These are phyloP conservation scores for Hypericum androsaemum DNA, from an alignment of 345 rosid species.

Conservation along the genomic window DNA sequence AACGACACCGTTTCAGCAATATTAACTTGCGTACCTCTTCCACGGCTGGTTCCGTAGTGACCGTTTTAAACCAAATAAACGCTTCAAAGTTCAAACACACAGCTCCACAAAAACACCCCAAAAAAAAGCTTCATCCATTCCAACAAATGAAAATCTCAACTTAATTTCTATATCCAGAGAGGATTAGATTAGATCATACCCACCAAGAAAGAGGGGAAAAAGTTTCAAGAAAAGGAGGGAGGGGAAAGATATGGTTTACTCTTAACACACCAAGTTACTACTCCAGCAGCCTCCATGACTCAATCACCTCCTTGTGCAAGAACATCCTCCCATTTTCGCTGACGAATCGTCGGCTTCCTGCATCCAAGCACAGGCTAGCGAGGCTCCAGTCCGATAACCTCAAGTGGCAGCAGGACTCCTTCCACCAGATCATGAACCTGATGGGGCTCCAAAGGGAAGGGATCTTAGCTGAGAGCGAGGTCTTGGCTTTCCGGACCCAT, in stretches of 20 bases:
- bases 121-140: not conserved
- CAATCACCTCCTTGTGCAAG: conserved; percentile 73
- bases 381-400: conserved; percentile 67
- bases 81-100: too few species aligned
- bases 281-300: conserved; percentile 66
- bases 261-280: conserved; percentile 67
- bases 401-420: conserved; percentile 79
- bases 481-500: conserved; percentile 45
- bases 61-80: too few species aligned
- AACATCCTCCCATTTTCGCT: conserved; percentile 59
- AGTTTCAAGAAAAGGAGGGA: conserved; percentile 3
- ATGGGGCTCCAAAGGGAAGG: conserved; percentile 65
- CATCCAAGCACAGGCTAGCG: conserved; percentile 40
- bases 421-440: conserved; percentile 59
- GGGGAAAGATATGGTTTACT: conserved; percentile 36
- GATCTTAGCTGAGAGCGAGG: conserved; percentile 43
- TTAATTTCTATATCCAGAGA: too few species aligned
- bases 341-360: conserved; percentile 43
- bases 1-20: not conserved
- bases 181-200: too few species aligned
- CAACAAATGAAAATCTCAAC: too few species aligned
- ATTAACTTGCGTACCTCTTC: not conserved
- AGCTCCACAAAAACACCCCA: too few species aligned
- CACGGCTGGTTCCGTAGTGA: conserved; percentile 3
- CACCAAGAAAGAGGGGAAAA: not conserved